Percentiles rank a stretch among this genome's conserved stretches.
These are phyloP conservation scores for Aureobasidium uvarum DNA, from an alignment of 2,329 filamentous ascomycete genomes.

Conservation along the genomic window DNA sequence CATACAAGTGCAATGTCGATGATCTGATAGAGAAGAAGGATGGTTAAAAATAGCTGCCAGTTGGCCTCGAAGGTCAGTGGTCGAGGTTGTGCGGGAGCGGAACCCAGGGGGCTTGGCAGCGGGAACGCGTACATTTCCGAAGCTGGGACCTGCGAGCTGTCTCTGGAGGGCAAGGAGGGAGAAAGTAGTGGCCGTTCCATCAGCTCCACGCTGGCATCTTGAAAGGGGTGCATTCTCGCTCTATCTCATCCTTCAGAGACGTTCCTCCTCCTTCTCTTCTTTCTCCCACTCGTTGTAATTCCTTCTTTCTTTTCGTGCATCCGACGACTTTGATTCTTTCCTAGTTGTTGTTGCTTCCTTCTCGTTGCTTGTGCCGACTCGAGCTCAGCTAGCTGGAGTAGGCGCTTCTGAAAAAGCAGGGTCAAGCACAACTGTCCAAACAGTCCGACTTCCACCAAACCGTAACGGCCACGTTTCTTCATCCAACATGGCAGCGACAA, in stretches of 20 bases:
- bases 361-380: constrained; percentile 5
- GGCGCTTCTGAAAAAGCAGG: constrained; percentile 18
- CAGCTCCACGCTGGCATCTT: constrained; percentile 27
- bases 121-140: constrained; percentile 2
- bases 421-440: neutral
- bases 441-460: neutral
- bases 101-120: constrained; percentile 8
- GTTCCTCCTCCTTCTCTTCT: constrained; percentile 16
- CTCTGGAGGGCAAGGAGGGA: neutral
- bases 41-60: constrained; percentile 24
- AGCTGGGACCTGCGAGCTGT: constrained; percentile 5
- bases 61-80: neutral
- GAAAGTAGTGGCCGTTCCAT: constrained; percentile 13
- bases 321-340: neutral
- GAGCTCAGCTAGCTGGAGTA: constrained; percentile 19
- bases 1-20: neutral
- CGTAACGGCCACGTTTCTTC: constrained; percentile 5
- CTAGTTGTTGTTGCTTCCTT: constrained; percentile 15
- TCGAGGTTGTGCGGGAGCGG: neutral
- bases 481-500: constrained; percentile 21
- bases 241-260: constrained; percentile 12
- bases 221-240: constrained; percentile 25
- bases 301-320: constrained; percentile 20
- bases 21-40: constrained; percentile 3
- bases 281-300: constrained; percentile 15